phyloP scores from a whole-genome alignment of 2,329 filamentous ascomycete genomes.

The Rachicladosporium sp. region DNA sequence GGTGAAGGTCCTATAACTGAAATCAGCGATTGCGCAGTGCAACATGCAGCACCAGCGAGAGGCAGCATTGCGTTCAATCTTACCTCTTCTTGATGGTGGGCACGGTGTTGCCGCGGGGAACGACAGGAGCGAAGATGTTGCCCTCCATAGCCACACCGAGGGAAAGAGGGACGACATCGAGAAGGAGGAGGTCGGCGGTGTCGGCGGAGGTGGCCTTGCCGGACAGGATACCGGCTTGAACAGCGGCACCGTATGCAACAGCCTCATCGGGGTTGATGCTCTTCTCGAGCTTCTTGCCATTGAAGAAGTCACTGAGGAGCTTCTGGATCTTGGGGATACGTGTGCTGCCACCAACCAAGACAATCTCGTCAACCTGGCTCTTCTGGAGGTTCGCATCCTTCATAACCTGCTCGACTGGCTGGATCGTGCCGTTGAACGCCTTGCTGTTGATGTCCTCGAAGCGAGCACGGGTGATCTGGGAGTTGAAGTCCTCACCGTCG shows the following conservation, averaged over 20 bases:
- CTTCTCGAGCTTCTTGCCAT: conserved; percentile 99
- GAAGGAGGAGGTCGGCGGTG: conserved; percentile 82
- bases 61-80: conserved; percentile 1
- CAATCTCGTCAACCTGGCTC: conserved; percentile 90
- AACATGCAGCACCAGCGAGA: conserved; percentile 1
- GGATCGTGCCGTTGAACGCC: conserved; percentile 84
- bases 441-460: conserved; percentile 98
- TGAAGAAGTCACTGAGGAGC: conserved; percentile 96
- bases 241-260: conserved; percentile 95
- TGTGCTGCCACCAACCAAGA: conserved; percentile 96
- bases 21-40: not conserved
- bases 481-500: conserved; percentile 94
- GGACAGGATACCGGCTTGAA: conserved; percentile 96
- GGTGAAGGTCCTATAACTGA: conserved; percentile 55
- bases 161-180: conserved; percentile 92
- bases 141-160: conserved; percentile 99
- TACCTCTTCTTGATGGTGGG: conserved; percentile 56
- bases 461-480: conserved; percentile 93
- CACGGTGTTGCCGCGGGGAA: conserved; percentile 46
- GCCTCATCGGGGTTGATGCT: conserved; percentile 99
- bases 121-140: conserved; percentile 94
- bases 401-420: conserved; percentile 91
- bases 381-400: conserved; percentile 86
- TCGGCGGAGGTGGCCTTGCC: conserved; percentile 95
- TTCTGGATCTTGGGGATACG: conserved; percentile 99